Evolutionary conservation across 495 filamentous ascomycete genomes (phyloP), one percentile per base, ranked within the genome.

Genomic region (Elasticomyces elasticus): DNA sequence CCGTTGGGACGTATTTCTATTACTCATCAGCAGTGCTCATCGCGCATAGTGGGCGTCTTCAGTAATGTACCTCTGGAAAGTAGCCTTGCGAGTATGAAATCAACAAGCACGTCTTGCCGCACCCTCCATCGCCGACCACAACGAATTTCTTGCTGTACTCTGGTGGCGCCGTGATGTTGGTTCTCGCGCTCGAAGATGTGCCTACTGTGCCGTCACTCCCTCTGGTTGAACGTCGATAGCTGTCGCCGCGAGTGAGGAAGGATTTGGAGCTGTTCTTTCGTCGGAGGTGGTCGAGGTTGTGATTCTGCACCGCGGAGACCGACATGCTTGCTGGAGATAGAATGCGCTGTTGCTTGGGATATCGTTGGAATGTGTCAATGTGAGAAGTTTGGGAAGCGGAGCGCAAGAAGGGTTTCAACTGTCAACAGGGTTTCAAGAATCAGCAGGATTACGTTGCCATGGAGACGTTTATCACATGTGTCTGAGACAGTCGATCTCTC

Each of bases 1-100:
- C 92, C 0, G 92, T 98, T 1, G 92, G 92, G 46, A 98, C 91
- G 66, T 98, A 98, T 96, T 96, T 98, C 92, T 98, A 57, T 13
- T 22, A n/a, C 15, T 12, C 17, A 23, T 63, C 49, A 62, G 56
- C 49, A 33, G n/a, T 22, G 11, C 15, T 12, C 19, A 17, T 43
- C 51, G 5, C 28, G 31, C 13, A 22, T 2, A 28, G 19, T 23
- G 19, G n/a, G 0, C 11, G 17, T 15, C 49, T 28, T 31, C 15
- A 7, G 37, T 26, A 27, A 38, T 25, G 33, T 75, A 95, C 92
- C 85, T 98, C 94, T 69, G 92, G 92, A 67, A 98, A 98, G 69
- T 94, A 92, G 12, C 92, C 92, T 75, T 95, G 87, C 57, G 88
- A 94, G 70, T 97, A 98, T 66, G 89, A 95, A 67, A 98, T 98